These are phyloP conservation scores for Hymenoscyphus scutula DNA, from an alignment of 2,329 filamentous ascomycete species.

Conservation along the genomic window DNA sequence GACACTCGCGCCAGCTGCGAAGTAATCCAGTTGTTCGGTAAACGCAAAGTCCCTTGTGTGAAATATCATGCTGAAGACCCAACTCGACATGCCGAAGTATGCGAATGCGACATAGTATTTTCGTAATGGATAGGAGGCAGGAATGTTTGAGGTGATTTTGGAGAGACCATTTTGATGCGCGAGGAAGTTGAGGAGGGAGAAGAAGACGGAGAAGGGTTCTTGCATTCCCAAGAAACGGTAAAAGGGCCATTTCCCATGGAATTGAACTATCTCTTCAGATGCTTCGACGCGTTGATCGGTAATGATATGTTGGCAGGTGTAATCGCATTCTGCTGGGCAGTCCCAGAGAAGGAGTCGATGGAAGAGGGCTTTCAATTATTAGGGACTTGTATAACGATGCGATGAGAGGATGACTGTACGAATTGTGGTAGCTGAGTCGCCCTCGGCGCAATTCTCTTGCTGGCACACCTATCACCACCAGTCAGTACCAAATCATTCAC, in stretches of 20 bases:
- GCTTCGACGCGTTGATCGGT: slow-evolving; percentile 68
- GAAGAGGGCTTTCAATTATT: slow-evolving; percentile 61
- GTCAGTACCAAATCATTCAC: slow-evolving; percentile 10
- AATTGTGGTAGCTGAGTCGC: slow-evolving; percentile 49
- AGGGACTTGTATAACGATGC: slow-evolving; percentile 18
- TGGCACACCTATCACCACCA: slow-evolving; percentile 64
- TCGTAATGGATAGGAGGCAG: slow-evolving; percentile 69
- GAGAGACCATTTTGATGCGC: slow-evolving; percentile 78
- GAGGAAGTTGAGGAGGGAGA: slow-evolving; percentile 86
- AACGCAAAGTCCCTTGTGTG: slow-evolving; percentile 81
- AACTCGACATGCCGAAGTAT: slow-evolving; percentile 77
- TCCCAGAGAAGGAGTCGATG: slow-evolving; percentile 88
- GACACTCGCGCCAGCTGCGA: slow-evolving; percentile 84
- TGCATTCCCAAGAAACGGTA: slow-evolving; percentile 86
- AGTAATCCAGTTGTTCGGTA: slow-evolving; percentile 96
- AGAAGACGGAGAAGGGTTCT: slow-evolving; percentile 90
- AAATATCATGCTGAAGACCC: slow-evolving; percentile 88
- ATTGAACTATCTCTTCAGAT: slow-evolving; percentile 75
- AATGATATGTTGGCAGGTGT: slow-evolving; percentile 92
- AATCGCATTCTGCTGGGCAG: slow-evolving; percentile 93
- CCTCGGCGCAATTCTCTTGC: slow-evolving; percentile 71
- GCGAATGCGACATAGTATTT: slow-evolving; percentile 79
- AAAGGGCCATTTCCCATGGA: slow-evolving; percentile 99
- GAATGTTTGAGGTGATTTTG: slow-evolving; percentile 68
- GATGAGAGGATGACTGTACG: slow-evolving; percentile 22